phyloP scores from a whole-genome alignment of 2,329 filamentous ascomycete genomes.

The Nannizziopsis arthrosporioides region DNA sequence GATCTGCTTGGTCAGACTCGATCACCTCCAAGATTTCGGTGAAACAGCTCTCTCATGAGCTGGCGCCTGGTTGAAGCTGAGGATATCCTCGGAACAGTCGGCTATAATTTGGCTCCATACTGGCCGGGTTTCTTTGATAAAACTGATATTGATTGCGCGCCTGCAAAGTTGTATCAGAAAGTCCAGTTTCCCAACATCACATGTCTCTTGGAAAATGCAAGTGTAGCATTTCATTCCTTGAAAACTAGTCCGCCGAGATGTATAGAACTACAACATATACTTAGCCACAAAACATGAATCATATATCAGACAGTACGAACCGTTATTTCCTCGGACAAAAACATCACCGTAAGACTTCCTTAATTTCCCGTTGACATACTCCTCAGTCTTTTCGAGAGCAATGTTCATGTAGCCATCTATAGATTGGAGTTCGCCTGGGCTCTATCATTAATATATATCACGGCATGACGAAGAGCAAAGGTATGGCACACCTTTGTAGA shows the following conservation, averaged over 20 bases:
- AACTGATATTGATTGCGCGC: too few species aligned
- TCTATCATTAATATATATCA: background rate
- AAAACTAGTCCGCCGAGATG: constrained; percentile 12
- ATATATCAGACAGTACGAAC: constrained; percentile 36
- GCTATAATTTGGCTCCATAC: too few species aligned
- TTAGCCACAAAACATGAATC: constrained; percentile 15
- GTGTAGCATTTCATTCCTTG: background rate
- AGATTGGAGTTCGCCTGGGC: constrained; percentile 80
- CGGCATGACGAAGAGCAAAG: background rate
- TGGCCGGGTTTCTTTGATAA: too few species aligned
- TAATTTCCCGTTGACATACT: constrained; percentile 76
- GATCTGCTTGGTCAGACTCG: too few species aligned
- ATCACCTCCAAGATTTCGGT: too few species aligned
- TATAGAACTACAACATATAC: constrained; percentile 12
- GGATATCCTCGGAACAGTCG: too few species aligned
- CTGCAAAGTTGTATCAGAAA: too few species aligned
- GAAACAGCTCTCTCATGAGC: too few species aligned
- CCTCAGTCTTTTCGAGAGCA: constrained; percentile 86
- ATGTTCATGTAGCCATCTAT: constrained; percentile 99
- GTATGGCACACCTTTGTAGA: constrained; percentile 68
- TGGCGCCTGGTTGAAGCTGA: too few species aligned
- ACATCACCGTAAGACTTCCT: constrained; percentile 82
- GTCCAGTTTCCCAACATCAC: too few species aligned
- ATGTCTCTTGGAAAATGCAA: background rate
- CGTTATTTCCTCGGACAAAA: constrained; percentile 92